Percentiles rank a stretch among this genome's conserved stretches.
Evolutionary conservation across 2,329 filamentous ascomycete species (phyloP).

Genomic region (Dactylonectria estremocensis): DNA sequence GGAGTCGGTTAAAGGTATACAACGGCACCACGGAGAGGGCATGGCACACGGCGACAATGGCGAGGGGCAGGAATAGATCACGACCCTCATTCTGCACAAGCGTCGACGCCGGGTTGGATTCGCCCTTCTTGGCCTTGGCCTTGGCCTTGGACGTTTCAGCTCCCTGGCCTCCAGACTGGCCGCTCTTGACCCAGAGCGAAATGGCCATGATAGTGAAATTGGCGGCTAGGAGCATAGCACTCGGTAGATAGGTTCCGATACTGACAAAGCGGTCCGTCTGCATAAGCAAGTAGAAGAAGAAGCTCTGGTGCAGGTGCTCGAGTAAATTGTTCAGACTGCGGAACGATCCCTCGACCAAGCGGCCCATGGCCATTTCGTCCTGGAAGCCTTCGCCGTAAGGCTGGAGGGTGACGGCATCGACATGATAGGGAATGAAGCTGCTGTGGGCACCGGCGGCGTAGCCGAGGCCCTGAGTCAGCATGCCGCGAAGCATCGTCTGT

Average conservation of each 20-base stretch:
- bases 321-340: constrained; percentile 96
- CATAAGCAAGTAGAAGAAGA: constrained; percentile 99
- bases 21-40: constrained; percentile 85
- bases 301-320: constrained; percentile 97
- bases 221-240: constrained; percentile 95
- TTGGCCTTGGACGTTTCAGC: constrained; percentile 30
- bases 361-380: constrained; percentile 95
- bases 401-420: constrained; percentile 94
- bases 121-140: constrained; percentile 47
- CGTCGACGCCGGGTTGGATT: constrained; percentile 47
- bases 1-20: constrained; percentile 86
- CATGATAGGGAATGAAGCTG: constrained; percentile 97
- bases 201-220: constrained; percentile 98
- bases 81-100: constrained; percentile 65
- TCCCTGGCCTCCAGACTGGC: constrained; percentile 61
- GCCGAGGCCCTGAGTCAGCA: constrained; percentile 92
- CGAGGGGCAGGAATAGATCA: constrained; percentile 80
- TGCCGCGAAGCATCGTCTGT: constrained; percentile 90
- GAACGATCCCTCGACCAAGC: constrained; percentile 91
- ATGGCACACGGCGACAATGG: constrained; percentile 80
- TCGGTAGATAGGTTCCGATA: constrained; percentile 96
- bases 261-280: constrained; percentile 94
- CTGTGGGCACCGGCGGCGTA: constrained; percentile 93
- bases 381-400: constrained; percentile 94
- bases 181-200: constrained; percentile 92